Evolutionary conservation across 2,329 filamentous ascomycete genomes (phyloP), one percentile per base, ranked within the genome.

Genomic region (Trichoderma cornu-damae): DNA sequence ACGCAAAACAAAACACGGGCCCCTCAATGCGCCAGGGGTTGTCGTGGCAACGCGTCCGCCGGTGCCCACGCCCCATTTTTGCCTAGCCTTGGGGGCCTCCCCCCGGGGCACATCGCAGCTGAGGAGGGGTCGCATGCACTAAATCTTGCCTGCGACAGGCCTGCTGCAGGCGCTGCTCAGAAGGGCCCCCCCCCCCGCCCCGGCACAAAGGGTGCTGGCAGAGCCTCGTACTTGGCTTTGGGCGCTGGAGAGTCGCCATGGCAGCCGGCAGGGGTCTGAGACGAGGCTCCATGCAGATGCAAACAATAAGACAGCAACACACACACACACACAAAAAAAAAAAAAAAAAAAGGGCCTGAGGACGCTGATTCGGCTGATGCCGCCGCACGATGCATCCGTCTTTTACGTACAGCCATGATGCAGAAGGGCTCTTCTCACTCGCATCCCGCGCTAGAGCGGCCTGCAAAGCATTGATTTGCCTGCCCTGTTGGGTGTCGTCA

Each of bases 1-100:
- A 43, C 60, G 58, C 65, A 69, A 69, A 68, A 67, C 66, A 70
- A 70, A 69, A 69, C 65, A 48, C 51, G 37, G n/a, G 38, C 58
- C 55, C 28, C 49, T 60, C 59, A 53, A 34, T 50, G 43, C 32
- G 57, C 40, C 50, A 54, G 56, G 44, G 37, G 68, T 70, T 68
- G 66, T 64, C 65, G 40, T 48, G 61, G 68, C 55, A 65, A 70
- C 66, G 28, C 42, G 6, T 16, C 16, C 22, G 20, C 43, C 14
- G 35, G 48, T 16, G 35, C 28, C n/a, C 54, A 51, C 34, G 20
- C 47, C 30, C n/a, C n/a, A n/a, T 46, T 46, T 43, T 30, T 43
- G 47, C 49, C 49, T 38, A 49, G 44, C 28, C 6, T 42, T 51
- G 26, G 56, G 32, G 48, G 40, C 20, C 34, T 34, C 43, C 26